phyloP scores from a whole-genome alignment of 2,329 filamentous ascomycete genomes.

The Domatiomyces globalis region DNA sequence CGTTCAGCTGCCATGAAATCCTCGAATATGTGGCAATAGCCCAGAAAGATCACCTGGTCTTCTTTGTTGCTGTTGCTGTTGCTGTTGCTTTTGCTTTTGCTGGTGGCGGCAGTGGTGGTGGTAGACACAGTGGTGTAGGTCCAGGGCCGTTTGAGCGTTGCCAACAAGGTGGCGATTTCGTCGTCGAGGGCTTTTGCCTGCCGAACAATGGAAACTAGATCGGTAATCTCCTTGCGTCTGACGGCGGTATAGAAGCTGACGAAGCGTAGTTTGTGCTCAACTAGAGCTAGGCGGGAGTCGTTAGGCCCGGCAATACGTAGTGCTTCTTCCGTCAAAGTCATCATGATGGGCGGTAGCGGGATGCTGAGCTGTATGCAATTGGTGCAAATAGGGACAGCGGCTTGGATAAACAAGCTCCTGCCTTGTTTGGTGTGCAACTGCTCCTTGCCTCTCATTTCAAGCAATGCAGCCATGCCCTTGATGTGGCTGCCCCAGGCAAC shows the following conservation, averaged over 20 bases:
- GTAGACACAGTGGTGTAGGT: conserved; percentile 18
- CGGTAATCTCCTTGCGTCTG: conserved; percentile 15
- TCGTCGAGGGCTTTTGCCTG: conserved; percentile 24
- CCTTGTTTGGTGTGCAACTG: conserved; percentile 31
- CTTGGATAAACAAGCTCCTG: conserved; percentile 39
- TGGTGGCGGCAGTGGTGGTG: too few species aligned
- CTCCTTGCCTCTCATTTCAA: conserved; percentile 31
- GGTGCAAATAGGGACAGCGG: not conserved
- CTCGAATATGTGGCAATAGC: conserved; percentile 42
- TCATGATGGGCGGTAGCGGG: not conserved
- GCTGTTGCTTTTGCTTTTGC: too few species aligned
- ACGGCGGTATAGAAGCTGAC: conserved; percentile 25
- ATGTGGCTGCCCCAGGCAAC: conserved; percentile 41
- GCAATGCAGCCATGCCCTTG: conserved; percentile 45
- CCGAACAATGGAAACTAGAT: conserved; percentile 22
- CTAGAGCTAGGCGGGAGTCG: not conserved
- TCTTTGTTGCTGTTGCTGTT: not conserved
- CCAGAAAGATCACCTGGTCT: conserved; percentile 35
- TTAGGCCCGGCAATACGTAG: too few species aligned
- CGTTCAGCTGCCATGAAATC: conserved; percentile 41
- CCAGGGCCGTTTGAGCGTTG: conserved; percentile 13
- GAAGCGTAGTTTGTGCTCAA: not conserved
- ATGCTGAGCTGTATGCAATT: not conserved
- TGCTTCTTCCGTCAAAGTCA: not conserved
- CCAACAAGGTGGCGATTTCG: conserved; percentile 19